Evolutionary conservation across 352 stramenopile species (phyloP).

Genomic region (Thalassiosira gravida): DNA sequence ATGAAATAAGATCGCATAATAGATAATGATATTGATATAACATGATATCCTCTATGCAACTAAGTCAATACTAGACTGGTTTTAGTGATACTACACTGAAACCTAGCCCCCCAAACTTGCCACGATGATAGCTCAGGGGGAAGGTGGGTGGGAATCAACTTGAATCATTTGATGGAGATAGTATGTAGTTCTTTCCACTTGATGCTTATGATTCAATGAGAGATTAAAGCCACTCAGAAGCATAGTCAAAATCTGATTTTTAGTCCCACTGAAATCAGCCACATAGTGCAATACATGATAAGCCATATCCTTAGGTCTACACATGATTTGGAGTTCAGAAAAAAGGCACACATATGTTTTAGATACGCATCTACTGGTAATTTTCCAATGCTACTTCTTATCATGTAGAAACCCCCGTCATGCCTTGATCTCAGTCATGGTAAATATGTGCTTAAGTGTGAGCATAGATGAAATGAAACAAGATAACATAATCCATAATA

Average conservation of each 20-base stretch:
- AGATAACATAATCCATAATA: no score
- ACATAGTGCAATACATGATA: not conserved
- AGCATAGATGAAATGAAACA: no score
- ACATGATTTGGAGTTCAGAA: no score
- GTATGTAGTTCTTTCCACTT: no score
- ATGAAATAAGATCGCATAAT: no score
- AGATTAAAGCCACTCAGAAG: no score
- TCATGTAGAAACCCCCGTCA: not conserved
- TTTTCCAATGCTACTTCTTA: not conserved
- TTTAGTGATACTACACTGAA: not conserved
- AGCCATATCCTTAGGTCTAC: not conserved
- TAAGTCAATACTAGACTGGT: not conserved
- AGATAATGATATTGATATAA: not conserved
- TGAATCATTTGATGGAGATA: not conserved
- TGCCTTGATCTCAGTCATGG: not conserved
- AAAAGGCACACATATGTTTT: no score
- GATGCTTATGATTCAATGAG: no score
- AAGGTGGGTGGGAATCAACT: slow-evolving; percentile 2
- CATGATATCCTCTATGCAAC: not conserved
- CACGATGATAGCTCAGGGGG: not conserved
- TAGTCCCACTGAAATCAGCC: not conserved
- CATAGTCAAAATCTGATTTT: not conserved
- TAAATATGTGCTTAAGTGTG: no score
- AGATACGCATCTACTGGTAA: no score
- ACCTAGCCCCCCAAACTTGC: not conserved